Conservation (phyloP, 768 basidiomycete genomes). For the Amanita pseudoporphyria region DNA sequence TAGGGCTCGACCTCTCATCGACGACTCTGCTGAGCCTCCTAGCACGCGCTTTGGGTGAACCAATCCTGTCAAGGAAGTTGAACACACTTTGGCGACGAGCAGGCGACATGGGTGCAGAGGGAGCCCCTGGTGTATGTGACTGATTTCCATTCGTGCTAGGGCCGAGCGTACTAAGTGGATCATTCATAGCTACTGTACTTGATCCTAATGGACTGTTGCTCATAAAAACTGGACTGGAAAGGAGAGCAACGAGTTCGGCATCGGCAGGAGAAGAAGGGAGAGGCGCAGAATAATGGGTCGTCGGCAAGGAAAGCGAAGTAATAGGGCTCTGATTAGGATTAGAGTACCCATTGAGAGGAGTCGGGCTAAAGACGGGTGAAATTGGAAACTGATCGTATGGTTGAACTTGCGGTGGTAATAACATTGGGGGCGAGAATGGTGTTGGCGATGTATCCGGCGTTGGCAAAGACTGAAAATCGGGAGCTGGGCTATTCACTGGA, state of each 20-base stretch:
- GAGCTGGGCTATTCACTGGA: constrained; percentile 5
- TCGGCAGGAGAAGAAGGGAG: constrained; percentile 31
- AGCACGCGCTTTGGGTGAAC: constrained; percentile 14
- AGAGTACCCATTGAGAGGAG: not conserved
- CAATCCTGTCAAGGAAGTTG: constrained; percentile 25
- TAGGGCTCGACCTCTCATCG: constrained; percentile 2
- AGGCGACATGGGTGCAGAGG: not conserved
- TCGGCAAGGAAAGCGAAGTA: not conserved
- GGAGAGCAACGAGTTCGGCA: constrained; percentile 31
- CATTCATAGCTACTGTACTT: constrained; percentile 6
- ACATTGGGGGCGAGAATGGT: not conserved
- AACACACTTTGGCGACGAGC: constrained; percentile 30
- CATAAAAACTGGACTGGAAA: constrained; percentile 46
- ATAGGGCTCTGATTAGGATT: not conserved
- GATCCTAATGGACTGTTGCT: constrained; percentile 33
- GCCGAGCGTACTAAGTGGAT: too few relatives aligned
- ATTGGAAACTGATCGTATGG: not conserved
- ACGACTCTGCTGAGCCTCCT: constrained; percentile 4
- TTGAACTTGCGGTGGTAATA: not conserved
- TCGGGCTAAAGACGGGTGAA: not conserved
- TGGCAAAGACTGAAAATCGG: constrained; percentile 3
- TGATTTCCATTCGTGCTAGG: not conserved
- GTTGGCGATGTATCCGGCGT: not conserved
- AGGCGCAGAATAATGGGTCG: constrained; percentile 15
- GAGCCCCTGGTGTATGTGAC: not conserved